Evolutionary conservation across 257 asterid species (phyloP).

Genomic region (Euphrasia confusa): DNA sequence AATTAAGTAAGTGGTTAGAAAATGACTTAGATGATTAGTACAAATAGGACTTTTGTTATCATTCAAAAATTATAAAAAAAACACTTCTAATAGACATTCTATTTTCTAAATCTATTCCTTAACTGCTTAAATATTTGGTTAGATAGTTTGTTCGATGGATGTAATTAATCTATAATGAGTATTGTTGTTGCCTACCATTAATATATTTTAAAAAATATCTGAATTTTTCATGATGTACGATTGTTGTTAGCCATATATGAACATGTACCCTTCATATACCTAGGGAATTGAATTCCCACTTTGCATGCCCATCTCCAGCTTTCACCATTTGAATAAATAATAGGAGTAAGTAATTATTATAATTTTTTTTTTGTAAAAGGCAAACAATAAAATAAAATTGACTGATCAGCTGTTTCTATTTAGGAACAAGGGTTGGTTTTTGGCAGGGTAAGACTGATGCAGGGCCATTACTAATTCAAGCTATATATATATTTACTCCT

Average conservation of each 20-base stretch:
- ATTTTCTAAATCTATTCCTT: no score
- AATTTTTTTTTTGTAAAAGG: no score
- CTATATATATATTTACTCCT: constrained; percentile 2
- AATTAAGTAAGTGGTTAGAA: no score
- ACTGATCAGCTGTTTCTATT: constrained; percentile 26
- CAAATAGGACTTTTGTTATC: no score
- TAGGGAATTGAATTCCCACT: constrained; percentile 25
- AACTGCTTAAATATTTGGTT: no score
- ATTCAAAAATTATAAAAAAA: no score
- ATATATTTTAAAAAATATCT: not conserved
- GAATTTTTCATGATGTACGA: constrained; percentile 2
- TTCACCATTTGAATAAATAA: constrained; percentile 3
- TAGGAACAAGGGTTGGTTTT: constrained; percentile 39
- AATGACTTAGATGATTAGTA: no score
- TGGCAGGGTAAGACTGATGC: constrained; percentile 52
- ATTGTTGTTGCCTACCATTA: not conserved
- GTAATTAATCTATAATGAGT: constrained; percentile 15
- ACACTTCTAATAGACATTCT: no score
- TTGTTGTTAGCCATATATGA: constrained; percentile 25
- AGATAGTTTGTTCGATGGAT: not conserved
- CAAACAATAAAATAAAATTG: no score
- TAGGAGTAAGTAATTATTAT: not conserved
- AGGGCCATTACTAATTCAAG: constrained; percentile 48
- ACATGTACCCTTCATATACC: constrained; percentile 25
- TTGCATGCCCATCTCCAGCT: constrained; percentile 39